A percentile compares a stretch with the other conserved stretches of the same genome.
phyloP scores from a whole-genome alignment of 768 basidiomycete species.

The Podaxis mareebaensis region DNA sequence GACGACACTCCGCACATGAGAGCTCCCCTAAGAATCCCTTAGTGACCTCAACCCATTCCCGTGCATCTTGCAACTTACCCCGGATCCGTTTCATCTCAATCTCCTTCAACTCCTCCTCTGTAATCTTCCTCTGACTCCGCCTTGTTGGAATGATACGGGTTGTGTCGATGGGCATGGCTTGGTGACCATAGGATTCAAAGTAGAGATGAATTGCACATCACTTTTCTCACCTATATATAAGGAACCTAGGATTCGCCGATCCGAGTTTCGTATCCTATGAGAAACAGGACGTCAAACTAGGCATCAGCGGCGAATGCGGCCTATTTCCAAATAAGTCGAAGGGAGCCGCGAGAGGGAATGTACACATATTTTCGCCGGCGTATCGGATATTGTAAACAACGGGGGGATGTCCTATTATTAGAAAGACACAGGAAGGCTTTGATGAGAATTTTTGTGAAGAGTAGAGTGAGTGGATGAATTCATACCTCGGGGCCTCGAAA shows the following conservation, averaged over 20 bases:
- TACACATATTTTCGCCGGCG: background rate
- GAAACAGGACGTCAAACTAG: background rate
- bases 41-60: constrained; percentile 4
- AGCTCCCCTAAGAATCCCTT: constrained; percentile 39
- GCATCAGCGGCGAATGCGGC: background rate
- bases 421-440: background rate
- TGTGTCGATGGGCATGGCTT: constrained; percentile 44
- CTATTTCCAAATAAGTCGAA: background rate
- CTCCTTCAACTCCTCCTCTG: constrained; percentile 53
- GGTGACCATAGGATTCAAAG: background rate
- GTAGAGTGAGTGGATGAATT: background rate
- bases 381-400: background rate
- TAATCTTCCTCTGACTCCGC: constrained; percentile 41
- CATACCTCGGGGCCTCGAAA: no score
- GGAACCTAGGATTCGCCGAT: background rate
- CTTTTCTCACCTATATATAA: background rate
- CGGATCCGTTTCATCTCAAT: constrained; percentile 51
- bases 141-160: constrained; percentile 38
- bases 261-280: background rate
- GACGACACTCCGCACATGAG: constrained; percentile 55
- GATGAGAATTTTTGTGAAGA: background rate
- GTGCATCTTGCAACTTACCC: constrained; percentile 29
- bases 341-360: background rate
- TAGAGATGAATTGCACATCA: background rate
- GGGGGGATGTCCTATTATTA: background rate